Base-by-base conservation (phyloP, 1,284 basidiomycete genomes). In the Volvariella surrecta region DNA sequence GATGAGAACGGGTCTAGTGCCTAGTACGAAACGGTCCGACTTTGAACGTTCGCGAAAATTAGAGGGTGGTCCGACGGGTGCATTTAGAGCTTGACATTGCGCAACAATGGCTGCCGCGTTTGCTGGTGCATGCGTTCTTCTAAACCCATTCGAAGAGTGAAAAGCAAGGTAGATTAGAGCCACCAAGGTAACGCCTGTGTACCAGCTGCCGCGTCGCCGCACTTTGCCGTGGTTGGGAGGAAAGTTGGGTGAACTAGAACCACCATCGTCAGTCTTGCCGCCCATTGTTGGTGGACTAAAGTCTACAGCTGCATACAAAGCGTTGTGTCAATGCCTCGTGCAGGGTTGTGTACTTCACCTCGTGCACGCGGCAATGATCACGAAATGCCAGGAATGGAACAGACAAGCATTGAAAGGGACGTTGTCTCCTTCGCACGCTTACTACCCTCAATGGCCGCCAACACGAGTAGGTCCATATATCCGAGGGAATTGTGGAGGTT, bases 1-100 rank as follows among this genome's bases (percentile, higher is more conserved):
- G 18, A 90, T 71, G 46, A 83, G 63, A 2, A 76, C 68, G 7
- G 79, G 63, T 37, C 63, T 64, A 0, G 82, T 82, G 13, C 77
- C 80, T 1, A 59, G 54, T n/a, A 74, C 80, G 55, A 74, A 87
- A 4, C 88, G 68, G 57, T 90, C 86, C 3, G 78, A 86, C 20
- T 60, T 52, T 1, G 60, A 66, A 9, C 86, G 68, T 32, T 62
- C 49, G 40, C 67, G 55, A 48, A 79, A 83, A 44, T 71, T 53
- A 0, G 55, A 43, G 2, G 75, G 61, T 17, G 72, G 66, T 1
- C 70, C 68, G n/a, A 66, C 61, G 32, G 61, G 54, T 9, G 55
- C 43, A 17, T 58, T 46, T 17, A 74, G 56, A 28, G 63, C 52
- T 10, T 56, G 54, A 50, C 75, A 79, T 43, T 60, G 63, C n/a